These are phyloP conservation scores for Crotalaria pallida DNA, from an alignment of 306 rosid species.

Conservation along the genomic window DNA sequence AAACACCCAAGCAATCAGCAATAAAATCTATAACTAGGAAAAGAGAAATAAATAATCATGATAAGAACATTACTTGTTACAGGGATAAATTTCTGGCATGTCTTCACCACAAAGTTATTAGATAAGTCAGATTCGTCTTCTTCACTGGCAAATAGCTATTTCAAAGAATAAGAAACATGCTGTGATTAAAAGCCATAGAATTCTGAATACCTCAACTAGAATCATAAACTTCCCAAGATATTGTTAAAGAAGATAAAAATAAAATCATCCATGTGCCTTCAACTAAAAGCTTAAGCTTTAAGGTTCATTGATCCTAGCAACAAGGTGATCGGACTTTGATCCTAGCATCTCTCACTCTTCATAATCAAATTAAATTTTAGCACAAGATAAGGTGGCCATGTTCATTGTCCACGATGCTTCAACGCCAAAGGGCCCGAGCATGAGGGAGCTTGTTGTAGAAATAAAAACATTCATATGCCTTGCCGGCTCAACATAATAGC, in stretches of 20 bases:
- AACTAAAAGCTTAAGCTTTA: background rate
- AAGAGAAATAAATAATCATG: slow-evolving; percentile 18
- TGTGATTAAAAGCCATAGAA: slow-evolving; percentile 16
- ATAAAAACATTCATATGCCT: background rate
- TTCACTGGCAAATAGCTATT: slow-evolving; percentile 67
- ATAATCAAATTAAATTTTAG: slow-evolving; percentile 3
- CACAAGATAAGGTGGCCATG: slow-evolving; percentile 13
- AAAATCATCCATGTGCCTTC: slow-evolving; percentile 8
- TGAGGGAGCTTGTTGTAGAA: background rate
- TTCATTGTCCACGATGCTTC: background rate
- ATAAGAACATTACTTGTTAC: slow-evolving; percentile 56
- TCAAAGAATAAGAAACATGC: slow-evolving; percentile 14
- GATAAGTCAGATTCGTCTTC: slow-evolving; percentile 81
- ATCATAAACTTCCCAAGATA: slow-evolving; percentile 15
- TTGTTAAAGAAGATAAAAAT: background rate
- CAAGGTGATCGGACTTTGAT: background rate
- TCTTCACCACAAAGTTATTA: slow-evolving; percentile 77
- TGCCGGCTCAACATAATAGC: background rate
- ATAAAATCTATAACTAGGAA: slow-evolving; percentile 14
- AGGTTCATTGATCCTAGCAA: background rate
- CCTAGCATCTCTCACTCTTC: background rate
- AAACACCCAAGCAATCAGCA: slow-evolving; percentile 9
- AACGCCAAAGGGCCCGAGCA: background rate
- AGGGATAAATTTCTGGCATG: slow-evolving; percentile 85
- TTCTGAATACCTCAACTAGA: background rate